Base-by-base conservation (phyloP, 371 early-diverging fungal genomes). In the Mucor saturninus region DNA sequence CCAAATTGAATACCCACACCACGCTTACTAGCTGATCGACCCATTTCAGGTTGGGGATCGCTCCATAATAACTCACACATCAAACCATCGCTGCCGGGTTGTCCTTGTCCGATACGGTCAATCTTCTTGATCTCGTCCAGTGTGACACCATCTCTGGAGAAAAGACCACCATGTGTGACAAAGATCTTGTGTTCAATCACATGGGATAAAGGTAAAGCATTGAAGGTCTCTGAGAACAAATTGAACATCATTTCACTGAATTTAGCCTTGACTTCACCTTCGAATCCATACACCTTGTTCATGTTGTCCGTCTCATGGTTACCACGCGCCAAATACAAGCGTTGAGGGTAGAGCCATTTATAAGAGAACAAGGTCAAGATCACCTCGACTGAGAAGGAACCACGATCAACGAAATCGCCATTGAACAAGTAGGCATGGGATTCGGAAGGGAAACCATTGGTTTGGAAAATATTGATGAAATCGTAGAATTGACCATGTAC, bases 401-500 rank as follows among this genome's bases (percentile, higher is more conserved):
- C 99, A 59, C 99, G 92, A 73, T 99, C 98, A 29, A 98, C 98
- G 84, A 98, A 99, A 65, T 98, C 98, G 58, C 99, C 99, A 79
- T 98, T 98, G 79, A 97, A 97, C 63, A 96, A 78, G 66, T 93
- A 96, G 60, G 89, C 84, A 68, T 95, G 92, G 2, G 84, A 88
- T 29, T 84, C 81, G 0, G 91, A 89, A 0, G 98, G 98, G 58
- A 87, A 83, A 4, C 98, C 98, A 75, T 96, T 95, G 62, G 85
- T 80, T 49, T 94, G 84, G 71, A 98, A 96, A 40, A 98, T 96
- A 72, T 98, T 90, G 54, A 95, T 79, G 65, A 98, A 87, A 62
- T 99, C 99, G 72, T 98, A 99, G 78, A 88, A 99, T 87, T 99
- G 99, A 72, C 88, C 99, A 71, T 99, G 99, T 28, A 97, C 96